Evolutionary conservation across 129 eudicot genomes (phyloP), one percentile per base, ranked within the genome.

Genomic region (Lactuca saligna): DNA sequence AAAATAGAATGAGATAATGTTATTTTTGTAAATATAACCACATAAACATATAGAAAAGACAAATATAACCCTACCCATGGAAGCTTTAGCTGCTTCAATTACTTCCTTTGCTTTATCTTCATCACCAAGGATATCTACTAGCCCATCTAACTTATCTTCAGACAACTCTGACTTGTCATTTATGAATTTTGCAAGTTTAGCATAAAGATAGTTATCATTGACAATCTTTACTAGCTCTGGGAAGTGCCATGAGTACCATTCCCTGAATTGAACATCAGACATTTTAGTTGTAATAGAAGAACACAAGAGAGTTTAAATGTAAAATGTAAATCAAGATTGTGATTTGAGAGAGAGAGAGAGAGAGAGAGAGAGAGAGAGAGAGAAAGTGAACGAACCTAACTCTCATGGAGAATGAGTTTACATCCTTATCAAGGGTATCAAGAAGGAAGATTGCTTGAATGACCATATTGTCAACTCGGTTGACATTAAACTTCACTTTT

Each of bases 201-300:
- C 96, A 61, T 88, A 92, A 29, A 92, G 91, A 84, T 92, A 92
- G 79, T 92, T 92, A 76, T 92, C 98, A 65, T 84, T 92, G 61
- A 92, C 86, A 63, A 92, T 89, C 88, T 92, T 92, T 33, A 86
- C 98, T 63, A 92, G 61, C 77, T 92, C 98, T 3, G 98, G 98
- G 74, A 92, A 92, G 81, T 92, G 98, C 98, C 98, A 92, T n/a
- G 85, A 77, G 75, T 92, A 92, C 98, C 98, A 92, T 65, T 92
- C 98, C 76, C 98, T 88, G 83, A 68, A 79, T n/a, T 17, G 54
- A 79, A 35, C 63, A 75, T 14, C 61, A 64, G 4, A 65, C n/a
- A 12, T 51, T 12, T 58, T 17, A 16, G 16, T 20, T 25, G 37
- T 20, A 17, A 12, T 16, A 16, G 10, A 5, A 14, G 3, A 31